Evolutionary conservation across 2,329 filamentous ascomycete genomes (phyloP).

Genomic region (Pestalotiopsis sp.): DNA sequence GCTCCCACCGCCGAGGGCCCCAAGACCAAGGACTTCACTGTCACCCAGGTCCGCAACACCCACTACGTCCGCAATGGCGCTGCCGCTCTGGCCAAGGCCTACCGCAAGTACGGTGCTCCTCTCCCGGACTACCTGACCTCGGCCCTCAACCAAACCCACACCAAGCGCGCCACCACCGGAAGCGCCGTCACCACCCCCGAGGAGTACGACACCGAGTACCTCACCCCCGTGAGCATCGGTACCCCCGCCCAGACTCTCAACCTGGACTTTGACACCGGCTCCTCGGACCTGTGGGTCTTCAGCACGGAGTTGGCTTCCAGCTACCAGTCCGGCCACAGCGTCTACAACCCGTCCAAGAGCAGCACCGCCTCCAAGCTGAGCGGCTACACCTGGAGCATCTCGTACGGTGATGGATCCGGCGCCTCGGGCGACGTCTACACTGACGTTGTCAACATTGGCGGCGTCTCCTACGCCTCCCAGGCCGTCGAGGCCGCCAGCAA

Average conservation of each 20-base stretch:
- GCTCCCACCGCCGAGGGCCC: slow-evolving; percentile 14
- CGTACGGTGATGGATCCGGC: slow-evolving; percentile 21
- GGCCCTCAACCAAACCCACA: slow-evolving; percentile 25
- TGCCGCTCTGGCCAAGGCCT: slow-evolving; percentile 38
- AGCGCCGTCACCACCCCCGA: slow-evolving; percentile 18
- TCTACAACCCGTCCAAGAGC: slow-evolving; percentile 20
- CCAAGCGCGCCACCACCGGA: slow-evolving; percentile 27
- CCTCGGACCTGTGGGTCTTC: slow-evolving; percentile 26
- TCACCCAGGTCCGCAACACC: slow-evolving; percentile 40
- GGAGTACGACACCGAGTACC: slow-evolving; percentile 20
- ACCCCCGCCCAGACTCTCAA: slow-evolving; percentile 22
- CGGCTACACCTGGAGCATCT: slow-evolving; percentile 21
- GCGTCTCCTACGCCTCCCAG: slow-evolving; percentile 18
- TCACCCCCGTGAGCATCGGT: slow-evolving; percentile 23
- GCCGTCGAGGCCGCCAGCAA: slow-evolving; percentile 21
- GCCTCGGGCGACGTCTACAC: slow-evolving; percentile 29
- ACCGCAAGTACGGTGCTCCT: slow-evolving; percentile 39
- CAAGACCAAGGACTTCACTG: slow-evolving; percentile 27
- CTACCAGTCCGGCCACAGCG: slow-evolving; percentile 17
- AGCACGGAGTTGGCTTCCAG: slow-evolving; percentile 15
- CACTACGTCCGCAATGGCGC: slow-evolving; percentile 37
- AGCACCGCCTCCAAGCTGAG: slow-evolving; percentile 18
- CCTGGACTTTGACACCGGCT: slow-evolving; percentile 25
- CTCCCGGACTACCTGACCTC: slow-evolving; percentile 33
- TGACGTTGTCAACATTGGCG: slow-evolving; percentile 20